phyloP scores from a whole-genome alignment of 257 asterid species.

The Plantago major region DNA sequence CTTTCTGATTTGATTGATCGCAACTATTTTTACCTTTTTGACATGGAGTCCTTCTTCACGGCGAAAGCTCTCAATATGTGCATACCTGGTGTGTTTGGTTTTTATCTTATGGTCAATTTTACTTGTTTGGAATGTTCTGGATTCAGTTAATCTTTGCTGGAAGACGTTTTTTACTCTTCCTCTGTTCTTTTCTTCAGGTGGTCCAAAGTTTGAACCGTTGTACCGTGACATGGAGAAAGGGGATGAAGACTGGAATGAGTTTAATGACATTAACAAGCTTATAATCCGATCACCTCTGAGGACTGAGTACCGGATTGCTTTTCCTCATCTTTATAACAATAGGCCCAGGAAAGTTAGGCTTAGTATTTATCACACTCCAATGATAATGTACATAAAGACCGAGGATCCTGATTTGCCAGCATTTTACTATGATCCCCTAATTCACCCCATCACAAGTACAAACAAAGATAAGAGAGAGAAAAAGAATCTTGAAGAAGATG shows the following conservation, averaged over 20 bases:
- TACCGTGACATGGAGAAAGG: slow-evolving; percentile 99
- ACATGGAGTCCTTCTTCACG: slow-evolving; percentile 97
- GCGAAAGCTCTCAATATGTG: slow-evolving; percentile 99
- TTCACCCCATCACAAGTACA: slow-evolving; percentile 82
- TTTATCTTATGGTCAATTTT: neutral
- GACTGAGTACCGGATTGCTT: slow-evolving; percentile 97
- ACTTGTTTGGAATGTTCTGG: too few relatives aligned
- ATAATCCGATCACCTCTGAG: slow-evolving; percentile 96
- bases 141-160: too few relatives aligned
- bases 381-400: slow-evolving; percentile 95
- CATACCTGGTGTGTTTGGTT: slow-evolving; percentile 66
- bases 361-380: slow-evolving; percentile 85
- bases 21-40: slow-evolving; percentile 89
- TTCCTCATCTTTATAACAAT: slow-evolving; percentile 91
- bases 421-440: slow-evolving; percentile 87
- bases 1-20: slow-evolving; percentile 92
- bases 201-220: slow-evolving; percentile 97
- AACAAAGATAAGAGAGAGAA: slow-evolving; percentile 75
- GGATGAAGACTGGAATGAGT: slow-evolving; percentile 99
- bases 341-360: slow-evolving; percentile 96
- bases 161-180: too few relatives aligned
- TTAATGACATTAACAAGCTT: slow-evolving; percentile 92
- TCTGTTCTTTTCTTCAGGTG: slow-evolving; percentile 45
- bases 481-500: slow-evolving; percentile 71
- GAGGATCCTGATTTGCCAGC: slow-evolving; percentile 99